Conservation (phyloP, 371 early-diverging fungal species). For the Mucor velutinosus region DNA sequence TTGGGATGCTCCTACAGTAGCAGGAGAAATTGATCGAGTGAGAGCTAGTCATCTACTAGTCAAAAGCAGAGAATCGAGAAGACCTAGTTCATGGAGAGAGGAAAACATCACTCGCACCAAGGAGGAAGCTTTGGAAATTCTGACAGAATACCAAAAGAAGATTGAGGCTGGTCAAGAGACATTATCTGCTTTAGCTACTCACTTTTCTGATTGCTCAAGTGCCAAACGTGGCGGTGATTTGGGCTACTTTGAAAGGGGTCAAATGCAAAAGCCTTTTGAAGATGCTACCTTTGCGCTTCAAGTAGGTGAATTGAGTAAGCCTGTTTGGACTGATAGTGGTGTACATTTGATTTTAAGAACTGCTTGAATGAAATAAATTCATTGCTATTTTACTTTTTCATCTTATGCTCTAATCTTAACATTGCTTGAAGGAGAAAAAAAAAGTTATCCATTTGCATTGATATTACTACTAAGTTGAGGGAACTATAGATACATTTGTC, state of each 20-base stretch:
- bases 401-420: too few species aligned
- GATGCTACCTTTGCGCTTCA: slow-evolving; percentile 84
- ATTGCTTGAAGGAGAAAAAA: too few species aligned
- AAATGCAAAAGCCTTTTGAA: slow-evolving; percentile 90
- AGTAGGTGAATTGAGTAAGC: slow-evolving; percentile 83
- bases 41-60: slow-evolving; percentile 91
- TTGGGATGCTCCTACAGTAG: slow-evolving; percentile 76
- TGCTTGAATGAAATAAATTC: slow-evolving; percentile 51
- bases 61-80: slow-evolving; percentile 85
- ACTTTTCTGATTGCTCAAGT: slow-evolving; percentile 87
- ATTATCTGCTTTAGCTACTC: slow-evolving; percentile 71
- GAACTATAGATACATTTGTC: too few species aligned
- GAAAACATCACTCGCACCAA: slow-evolving; percentile 83
- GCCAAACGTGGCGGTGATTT: slow-evolving; percentile 90
- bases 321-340: slow-evolving; percentile 92
- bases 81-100: slow-evolving; percentile 92
- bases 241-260: slow-evolving; percentile 81
- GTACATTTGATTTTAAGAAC: slow-evolving; percentile 92
- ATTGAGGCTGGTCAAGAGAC: slow-evolving; percentile 65
- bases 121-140: slow-evolving; percentile 81
- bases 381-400: background rate
- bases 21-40: slow-evolving; percentile 53
- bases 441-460: too few species aligned
- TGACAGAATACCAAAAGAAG: slow-evolving; percentile 57
- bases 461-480: too few species aligned